These are phyloP conservation scores for Xylaria sp. DNA, from an alignment of 2,329 filamentous ascomycete genomes.

Conservation along the genomic window DNA sequence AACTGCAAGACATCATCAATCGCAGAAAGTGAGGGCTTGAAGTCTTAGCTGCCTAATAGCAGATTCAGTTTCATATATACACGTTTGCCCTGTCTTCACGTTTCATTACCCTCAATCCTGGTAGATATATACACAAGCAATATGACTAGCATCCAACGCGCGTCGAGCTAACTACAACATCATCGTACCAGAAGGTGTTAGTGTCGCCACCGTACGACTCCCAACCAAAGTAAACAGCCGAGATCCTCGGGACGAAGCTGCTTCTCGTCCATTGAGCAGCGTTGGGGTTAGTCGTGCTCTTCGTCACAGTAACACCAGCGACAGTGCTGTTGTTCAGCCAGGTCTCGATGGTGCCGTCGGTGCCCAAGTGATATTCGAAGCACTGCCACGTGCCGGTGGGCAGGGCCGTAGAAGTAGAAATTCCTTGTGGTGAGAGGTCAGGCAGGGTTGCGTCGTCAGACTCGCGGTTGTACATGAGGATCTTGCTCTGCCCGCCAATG, in stretches of 20 bases:
- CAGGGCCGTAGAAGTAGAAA: constrained; percentile 63
- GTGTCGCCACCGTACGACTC: constrained; percentile 69
- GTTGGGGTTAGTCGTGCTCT: constrained; percentile 61
- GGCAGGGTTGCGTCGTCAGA: constrained; percentile 70
- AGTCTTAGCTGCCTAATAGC: not conserved
- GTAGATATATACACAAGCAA: constrained; percentile 3
- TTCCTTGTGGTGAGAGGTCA: constrained; percentile 68
- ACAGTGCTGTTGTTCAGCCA: constrained; percentile 66
- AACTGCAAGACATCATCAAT: not conserved
- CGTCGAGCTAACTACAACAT: constrained; percentile 60
- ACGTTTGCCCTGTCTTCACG: not conserved
- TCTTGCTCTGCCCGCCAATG: constrained; percentile 68
- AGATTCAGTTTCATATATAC: not conserved
- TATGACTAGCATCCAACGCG: constrained; percentile 58
- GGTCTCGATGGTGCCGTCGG: constrained; percentile 68
- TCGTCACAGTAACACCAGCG: constrained; percentile 60
- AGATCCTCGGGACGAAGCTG: constrained; percentile 61
- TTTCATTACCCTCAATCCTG: not conserved
- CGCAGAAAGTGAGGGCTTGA: not conserved
- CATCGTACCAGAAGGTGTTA: constrained; percentile 73
- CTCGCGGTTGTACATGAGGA: constrained; percentile 73
- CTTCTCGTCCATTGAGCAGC: constrained; percentile 64
- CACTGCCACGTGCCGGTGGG: constrained; percentile 65
- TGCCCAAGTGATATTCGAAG: constrained; percentile 69
- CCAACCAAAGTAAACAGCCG: constrained; percentile 70